Percentiles rank a stretch among this genome's conserved stretches.
Evolutionary conservation across 2,329 filamentous ascomycete genomes (phyloP).

Genomic region (Penicillium concentricum): DNA sequence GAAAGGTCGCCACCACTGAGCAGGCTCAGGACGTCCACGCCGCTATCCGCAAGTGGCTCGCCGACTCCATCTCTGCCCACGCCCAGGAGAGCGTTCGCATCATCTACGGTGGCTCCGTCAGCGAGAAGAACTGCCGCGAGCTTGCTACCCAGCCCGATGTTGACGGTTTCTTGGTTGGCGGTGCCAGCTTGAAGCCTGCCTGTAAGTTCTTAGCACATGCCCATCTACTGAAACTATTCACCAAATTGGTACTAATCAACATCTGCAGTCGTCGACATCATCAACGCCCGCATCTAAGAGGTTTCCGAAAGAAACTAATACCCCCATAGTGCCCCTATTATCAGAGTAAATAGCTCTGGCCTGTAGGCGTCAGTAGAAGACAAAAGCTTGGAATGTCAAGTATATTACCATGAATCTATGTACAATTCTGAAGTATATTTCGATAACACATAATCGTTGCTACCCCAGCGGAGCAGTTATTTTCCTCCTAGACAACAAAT

Average conservation of each 20-base stretch:
- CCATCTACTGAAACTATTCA: background rate
- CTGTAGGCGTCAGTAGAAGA: constrained; percentile 10
- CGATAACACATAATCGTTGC: background rate
- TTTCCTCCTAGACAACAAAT: background rate
- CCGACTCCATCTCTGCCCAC: constrained; percentile 69
- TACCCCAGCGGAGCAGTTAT: background rate
- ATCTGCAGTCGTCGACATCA: constrained; percentile 61
- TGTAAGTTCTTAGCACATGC: constrained; percentile 58
- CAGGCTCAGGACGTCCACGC: constrained; percentile 94
- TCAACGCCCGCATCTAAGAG: constrained; percentile 59
- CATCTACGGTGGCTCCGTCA: constrained; percentile 95
- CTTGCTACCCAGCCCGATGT: constrained; percentile 91
- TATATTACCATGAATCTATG: constrained; percentile 29
- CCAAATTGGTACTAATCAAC: constrained; percentile 6
- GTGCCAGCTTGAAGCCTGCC: constrained; percentile 93
- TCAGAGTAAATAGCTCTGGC: constrained; percentile 7
- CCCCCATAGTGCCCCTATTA: constrained; percentile 7
- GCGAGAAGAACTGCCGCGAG: constrained; percentile 96
- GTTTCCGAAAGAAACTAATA: constrained; percentile 17
- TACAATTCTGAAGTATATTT: constrained; percentile 20
- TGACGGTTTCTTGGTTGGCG: constrained; percentile 95
- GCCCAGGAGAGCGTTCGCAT: constrained; percentile 86
- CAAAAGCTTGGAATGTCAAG: constrained; percentile 23
- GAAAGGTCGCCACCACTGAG: constrained; percentile 83
- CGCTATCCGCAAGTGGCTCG: constrained; percentile 85